Evolutionary conservation across 768 basidiomycete genomes (phyloP), one percentile per base, ranked within the genome.

Genomic region (Suillus placidus): DNA sequence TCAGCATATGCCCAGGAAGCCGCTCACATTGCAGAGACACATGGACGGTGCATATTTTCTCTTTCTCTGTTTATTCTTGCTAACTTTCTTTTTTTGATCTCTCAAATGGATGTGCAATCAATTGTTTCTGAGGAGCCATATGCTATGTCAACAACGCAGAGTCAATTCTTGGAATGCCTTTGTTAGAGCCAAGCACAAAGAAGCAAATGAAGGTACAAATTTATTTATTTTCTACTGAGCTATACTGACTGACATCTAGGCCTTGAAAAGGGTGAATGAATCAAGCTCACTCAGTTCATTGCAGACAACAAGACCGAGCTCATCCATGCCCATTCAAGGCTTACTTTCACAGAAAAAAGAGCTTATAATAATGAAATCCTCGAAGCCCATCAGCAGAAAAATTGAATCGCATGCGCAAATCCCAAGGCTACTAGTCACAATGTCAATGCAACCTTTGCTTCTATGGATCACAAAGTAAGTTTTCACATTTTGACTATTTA

Each of bases 391-490:
- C 26, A 57, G 26, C n/a, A 57, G n/a, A 57, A 4, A 14, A 23
- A 61, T 8, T 6, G 3, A 30, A 61, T 20, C 10, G 6, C 30
- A n/a, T 10, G 3, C 10, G 26, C 10, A 0, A 61, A 61, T 30
- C 42, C 60, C 13, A 61, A 61, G 42, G 60, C 60, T n/a, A n/a
- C 35, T 20, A 3, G 4, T 16, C 60, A 61, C 32, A n/a, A 23
- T 30, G 37, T 61, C 40, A 61, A 61, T 61, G 60, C 60, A n/a
- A 5, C 14, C 20, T 49, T 61, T 23, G 26, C 60, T 20, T 37
- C 13, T 6, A 61, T 61, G 60, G 60, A 61, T 61, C 10, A 4
- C 3, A n/a, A 61, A 20, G 60, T 61, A 61, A 20, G 42, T 49
- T 23, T 49, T 49, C n/a, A n/a, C n/a, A 23, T 12, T 3, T 57